Base-by-base conservation (phyloP, 371 early-diverging fungal genomes). In the Mucor lusitanicus region DNA sequence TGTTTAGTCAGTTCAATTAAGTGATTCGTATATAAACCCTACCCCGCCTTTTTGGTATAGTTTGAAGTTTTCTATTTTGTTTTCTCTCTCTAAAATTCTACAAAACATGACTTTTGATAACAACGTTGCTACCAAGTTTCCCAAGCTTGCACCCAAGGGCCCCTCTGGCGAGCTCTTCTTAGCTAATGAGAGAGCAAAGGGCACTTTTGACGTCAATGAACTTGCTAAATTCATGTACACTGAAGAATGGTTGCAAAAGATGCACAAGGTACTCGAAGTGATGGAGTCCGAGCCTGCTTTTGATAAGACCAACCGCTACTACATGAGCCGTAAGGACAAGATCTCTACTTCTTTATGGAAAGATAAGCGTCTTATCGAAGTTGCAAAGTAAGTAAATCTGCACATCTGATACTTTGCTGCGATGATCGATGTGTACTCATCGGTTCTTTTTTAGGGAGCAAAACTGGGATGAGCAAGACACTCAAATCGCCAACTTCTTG, bases 281-380 rank as follows among this genome's bases (percentile, higher is more conserved):
- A 73, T 88, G 59, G 83, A 84, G 59, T 79, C 75, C 55, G 88
- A 88, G 53, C 88, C 88, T 17, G 84, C 85, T 7, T 84, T 88
- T 33, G 87, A 88, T 67, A 88, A 88, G 70, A 69, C 84, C 13
- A 61, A 78, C 32, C 80, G 87, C 30, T 88, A 85, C 69, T 83
- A 74, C 61, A 67, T 80, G 55, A 81, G 85, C 32, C 83, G 88
- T 57, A 66, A 73, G 6, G 86, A 86, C 15, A 81, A 77, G 50
- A 78, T 86, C 44, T 68, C 75, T 11, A 39, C 74, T 57, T 79
- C 80, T 48, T 65, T 85, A 3, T 62, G 70, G 70, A 85, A 83
- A 67, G 87, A 86, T 60, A 78, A 79, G 57, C 84, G 85, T 39
- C 61, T 87, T 55, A 71, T 79, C 54, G 80, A 85, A 61, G 70